A percentile compares a stretch with the other conserved stretches of the same genome.
Conservation (phyloP, 2,329 filamentous ascomycete species). For the Penicillium sp. region DNA sequence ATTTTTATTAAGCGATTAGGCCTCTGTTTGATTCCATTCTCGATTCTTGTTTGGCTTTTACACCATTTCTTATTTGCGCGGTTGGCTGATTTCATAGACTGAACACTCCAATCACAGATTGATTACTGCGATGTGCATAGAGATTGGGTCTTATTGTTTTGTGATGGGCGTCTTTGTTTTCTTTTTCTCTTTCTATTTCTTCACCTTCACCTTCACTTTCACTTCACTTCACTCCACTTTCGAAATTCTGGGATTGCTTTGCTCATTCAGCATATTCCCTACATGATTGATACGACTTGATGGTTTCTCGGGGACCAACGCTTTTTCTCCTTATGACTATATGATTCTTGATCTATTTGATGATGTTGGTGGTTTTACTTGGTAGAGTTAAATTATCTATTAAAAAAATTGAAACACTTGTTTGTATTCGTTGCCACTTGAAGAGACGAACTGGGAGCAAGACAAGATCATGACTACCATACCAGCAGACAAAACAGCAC, state of each 20-base stretch:
- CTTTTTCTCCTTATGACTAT: constrained; percentile 3
- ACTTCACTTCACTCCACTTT: neutral
- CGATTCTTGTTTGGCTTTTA: constrained; percentile 3
- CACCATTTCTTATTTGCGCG: constrained; percentile 8
- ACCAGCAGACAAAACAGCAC: neutral
- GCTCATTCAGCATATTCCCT: constrained; percentile 5
- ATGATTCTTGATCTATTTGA: constrained; percentile 6
- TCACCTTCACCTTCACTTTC: neutral
- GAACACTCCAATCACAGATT: constrained; percentile 11
- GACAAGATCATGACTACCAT: neutral
- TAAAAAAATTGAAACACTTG: constrained; percentile 2
- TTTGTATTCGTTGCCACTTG: neutral
- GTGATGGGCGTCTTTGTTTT: neutral
- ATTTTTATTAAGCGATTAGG: neutral
- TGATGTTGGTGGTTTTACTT: neutral
- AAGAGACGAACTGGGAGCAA: neutral
- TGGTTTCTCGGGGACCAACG: constrained; percentile 3
- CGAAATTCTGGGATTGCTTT: constrained; percentile 3
- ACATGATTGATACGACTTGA: constrained; percentile 19
- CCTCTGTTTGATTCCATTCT: constrained; percentile 1
- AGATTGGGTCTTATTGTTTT: constrained; percentile 9
- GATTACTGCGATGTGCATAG: constrained; percentile 19
- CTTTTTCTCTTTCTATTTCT: neutral
- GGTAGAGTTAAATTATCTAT: neutral
- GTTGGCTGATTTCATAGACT: constrained; percentile 21